Conservation (phyloP, 208 protist genomes). For the Jaenimonas drosophilae region DNA sequence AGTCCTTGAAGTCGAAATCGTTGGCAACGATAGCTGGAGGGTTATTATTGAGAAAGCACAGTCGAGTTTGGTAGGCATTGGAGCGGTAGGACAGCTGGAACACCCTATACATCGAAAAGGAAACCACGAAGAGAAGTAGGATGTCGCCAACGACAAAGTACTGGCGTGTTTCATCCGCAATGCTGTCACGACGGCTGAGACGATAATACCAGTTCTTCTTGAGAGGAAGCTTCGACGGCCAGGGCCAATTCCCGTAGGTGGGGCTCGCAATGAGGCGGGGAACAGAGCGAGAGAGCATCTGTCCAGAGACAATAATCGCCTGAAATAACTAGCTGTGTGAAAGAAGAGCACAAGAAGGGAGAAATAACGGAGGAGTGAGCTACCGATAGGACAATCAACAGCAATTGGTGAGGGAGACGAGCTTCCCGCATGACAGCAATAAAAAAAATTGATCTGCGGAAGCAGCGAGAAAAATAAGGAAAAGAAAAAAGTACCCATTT, state of each 20-base stretch:
- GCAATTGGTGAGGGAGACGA: too few species aligned
- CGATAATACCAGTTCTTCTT: slow-evolving; percentile 61
- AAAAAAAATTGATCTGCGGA: too few species aligned
- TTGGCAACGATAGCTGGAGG: slow-evolving; percentile 84
- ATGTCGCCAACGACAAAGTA: slow-evolving; percentile 72
- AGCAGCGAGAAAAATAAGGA: slow-evolving; percentile 3
- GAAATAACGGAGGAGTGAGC: too few species aligned
- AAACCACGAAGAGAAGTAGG: slow-evolving; percentile 42
- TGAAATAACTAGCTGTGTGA: too few species aligned
- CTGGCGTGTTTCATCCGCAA: slow-evolving; percentile 63
- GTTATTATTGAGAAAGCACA: slow-evolving; percentile 46
- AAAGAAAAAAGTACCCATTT: too few species aligned
- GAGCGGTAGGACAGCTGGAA: slow-evolving; percentile 43
- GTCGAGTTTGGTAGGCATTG: slow-evolving; percentile 71
- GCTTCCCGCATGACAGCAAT: background rate
- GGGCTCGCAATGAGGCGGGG: slow-evolving; percentile 31
- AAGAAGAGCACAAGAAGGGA: too few species aligned
- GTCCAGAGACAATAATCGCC: too few species aligned
- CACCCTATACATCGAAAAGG: slow-evolving; percentile 56
- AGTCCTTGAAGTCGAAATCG: slow-evolving; percentile 74
- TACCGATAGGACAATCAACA: too few species aligned
- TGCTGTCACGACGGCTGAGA: slow-evolving; percentile 54
- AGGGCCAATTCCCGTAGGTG: slow-evolving; percentile 80
- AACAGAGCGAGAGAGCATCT: slow-evolving; percentile 30
- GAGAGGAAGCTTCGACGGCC: slow-evolving; percentile 74